These are phyloP conservation scores for Xylaria sp. DNA, from an alignment of 2,329 filamentous ascomycete genomes.

Conservation along the genomic window DNA sequence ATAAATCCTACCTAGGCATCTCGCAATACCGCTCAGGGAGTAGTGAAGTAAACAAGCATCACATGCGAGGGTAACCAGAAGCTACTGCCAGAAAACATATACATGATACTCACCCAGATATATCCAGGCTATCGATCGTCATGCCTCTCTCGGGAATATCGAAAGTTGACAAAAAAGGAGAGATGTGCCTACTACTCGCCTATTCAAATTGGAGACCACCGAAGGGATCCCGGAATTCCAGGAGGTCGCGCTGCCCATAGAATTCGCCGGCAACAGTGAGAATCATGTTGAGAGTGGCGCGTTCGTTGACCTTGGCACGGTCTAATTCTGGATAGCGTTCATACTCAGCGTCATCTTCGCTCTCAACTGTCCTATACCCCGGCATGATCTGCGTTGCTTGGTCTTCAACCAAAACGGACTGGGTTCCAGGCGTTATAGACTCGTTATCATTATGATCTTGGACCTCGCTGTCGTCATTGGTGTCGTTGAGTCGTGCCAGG, in stretches of 20 bases:
- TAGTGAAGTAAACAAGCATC: background rate
- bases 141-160: background rate
- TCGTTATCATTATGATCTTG: background rate
- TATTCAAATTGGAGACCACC: slow-evolving; percentile 45
- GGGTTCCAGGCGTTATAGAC: background rate
- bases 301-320: slow-evolving; percentile 62
- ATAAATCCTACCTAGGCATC: slow-evolving; percentile 26
- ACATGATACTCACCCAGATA: slow-evolving; percentile 23
- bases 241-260: slow-evolving; percentile 88
- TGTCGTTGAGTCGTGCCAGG: slow-evolving; percentile 57
- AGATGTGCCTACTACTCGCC: slow-evolving; percentile 2
- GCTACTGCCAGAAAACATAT: background rate
- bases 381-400: background rate
- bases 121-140: background rate
- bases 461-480: background rate
- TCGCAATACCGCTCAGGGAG: background rate
- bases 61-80: slow-evolving; percentile 5
- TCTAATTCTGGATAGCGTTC: slow-evolving; percentile 36
- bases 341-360: slow-evolving; percentile 46
- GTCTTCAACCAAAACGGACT: background rate
- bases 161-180: background rate
- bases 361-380: slow-evolving; percentile 12
- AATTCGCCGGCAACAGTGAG: slow-evolving; percentile 87
- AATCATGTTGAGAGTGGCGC: slow-evolving; percentile 90
- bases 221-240: slow-evolving; percentile 77